phyloP scores from a whole-genome alignment of 2,329 filamentous ascomycete species.

The Cladosporium cucumerinum region DNA sequence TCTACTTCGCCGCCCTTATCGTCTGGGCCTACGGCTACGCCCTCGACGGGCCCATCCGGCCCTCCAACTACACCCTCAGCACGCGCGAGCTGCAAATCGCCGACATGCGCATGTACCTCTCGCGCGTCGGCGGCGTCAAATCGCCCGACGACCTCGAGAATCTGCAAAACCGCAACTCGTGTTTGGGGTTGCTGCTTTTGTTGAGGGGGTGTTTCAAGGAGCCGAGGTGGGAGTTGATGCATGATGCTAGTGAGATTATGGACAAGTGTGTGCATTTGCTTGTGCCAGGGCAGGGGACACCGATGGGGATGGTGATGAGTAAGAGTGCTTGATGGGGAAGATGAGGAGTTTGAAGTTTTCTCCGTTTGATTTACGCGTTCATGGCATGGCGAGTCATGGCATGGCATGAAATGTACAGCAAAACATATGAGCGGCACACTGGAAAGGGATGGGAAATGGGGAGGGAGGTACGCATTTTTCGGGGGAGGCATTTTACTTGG shows the following conservation, averaged over 20 bases:
- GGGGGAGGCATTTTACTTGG: neutral
- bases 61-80: conserved; percentile 46
- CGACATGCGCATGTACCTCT: conserved; percentile 78
- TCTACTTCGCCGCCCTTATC: conserved; percentile 88
- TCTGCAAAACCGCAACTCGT: conserved; percentile 74
- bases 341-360: neutral
- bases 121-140: conserved; percentile 65
- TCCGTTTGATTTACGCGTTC: neutral
- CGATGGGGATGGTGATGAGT: neutral
- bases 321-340: neutral
- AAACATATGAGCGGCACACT: neutral
- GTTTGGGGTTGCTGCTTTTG: conserved; percentile 75
- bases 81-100: conserved; percentile 64
- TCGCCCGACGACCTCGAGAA: conserved; percentile 74
- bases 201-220: conserved; percentile 77
- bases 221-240: conserved; percentile 85
- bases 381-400: neutral
- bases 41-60: conserved; percentile 66
- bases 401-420: neutral
- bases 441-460: neutral
- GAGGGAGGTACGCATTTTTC: neutral
- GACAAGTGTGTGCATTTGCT: conserved; percentile 73
- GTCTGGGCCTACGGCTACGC: conserved; percentile 96
- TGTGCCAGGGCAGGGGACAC: conserved; percentile 26
- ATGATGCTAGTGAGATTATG: conserved; percentile 78